phyloP scores from a whole-genome alignment of 306 rosid genomes.

The Calophaca sinica region DNA sequence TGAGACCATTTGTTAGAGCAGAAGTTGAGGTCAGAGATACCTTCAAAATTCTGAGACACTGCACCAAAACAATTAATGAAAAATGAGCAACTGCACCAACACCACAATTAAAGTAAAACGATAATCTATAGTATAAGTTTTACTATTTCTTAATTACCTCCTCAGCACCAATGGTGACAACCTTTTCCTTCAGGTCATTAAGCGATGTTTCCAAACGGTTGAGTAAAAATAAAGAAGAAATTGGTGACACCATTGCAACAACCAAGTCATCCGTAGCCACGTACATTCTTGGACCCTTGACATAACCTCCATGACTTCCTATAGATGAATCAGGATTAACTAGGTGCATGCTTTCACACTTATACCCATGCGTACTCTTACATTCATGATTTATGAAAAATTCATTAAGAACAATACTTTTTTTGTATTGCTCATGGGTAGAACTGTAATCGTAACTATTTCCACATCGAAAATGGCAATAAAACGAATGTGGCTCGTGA shows the following conservation, averaged over 20 bases:
- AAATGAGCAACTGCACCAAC: not conserved
- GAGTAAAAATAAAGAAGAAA: not conserved
- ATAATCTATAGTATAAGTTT: not conserved
- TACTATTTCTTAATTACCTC: not conserved
- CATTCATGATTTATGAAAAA: not conserved
- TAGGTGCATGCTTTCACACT: not conserved
- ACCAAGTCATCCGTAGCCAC: not conserved
- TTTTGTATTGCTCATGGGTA: no score
- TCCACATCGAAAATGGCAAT: not conserved
- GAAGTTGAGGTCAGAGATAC: not conserved
- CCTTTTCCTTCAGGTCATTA: not conserved
- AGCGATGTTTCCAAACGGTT: not conserved
- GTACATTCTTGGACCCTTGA: not conserved
- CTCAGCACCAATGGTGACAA: not conserved
- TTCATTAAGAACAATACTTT: not conserved
- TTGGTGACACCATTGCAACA: not conserved
- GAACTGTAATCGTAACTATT: not conserved
- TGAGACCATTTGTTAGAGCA: not conserved
- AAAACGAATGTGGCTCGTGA: not conserved
- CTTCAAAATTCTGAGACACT: constrained; percentile 2
- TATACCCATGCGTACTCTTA: not conserved
- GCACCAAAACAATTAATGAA: not conserved
- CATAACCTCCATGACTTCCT: not conserved
- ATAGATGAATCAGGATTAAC: not conserved
- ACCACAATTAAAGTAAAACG: no score